Evolutionary conservation across 768 basidiomycete genomes (phyloP), one percentile per base, ranked within the genome.

Genomic region (Boletus eberwhitei): DNA sequence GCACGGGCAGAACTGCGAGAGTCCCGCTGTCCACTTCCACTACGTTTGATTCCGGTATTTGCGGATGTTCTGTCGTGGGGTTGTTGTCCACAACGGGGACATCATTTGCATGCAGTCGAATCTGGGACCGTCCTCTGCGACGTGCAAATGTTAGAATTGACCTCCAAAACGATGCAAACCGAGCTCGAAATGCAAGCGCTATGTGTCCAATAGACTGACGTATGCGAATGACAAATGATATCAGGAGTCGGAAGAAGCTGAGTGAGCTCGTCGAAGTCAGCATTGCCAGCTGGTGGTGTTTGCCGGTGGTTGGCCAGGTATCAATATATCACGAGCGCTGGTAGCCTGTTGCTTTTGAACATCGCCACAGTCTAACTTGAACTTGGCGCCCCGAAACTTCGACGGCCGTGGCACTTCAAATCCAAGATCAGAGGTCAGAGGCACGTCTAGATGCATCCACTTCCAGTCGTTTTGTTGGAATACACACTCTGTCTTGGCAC

Each of bases 181-280:
- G 34, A 16, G 35, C 24, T 26, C 35, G 41, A 48, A 64, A 17
- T 11, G 22, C 29, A 29, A 41, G 24, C 8, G 41, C 19, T 42
- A 64, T 38, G n/a, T 36, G 36, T 19, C 34, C 42, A 6, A 49
- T 2, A 3, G 47, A 47, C 24, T n/a, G 42, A 19, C 21, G 48
- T 7, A 64, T 8, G 44, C 41, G 48, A 50, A 22, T 5, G 35
- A 53, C 37, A 5, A 62, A 53, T 5, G 31, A 60, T 24, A 55
- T n/a, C 1, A 64, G 36, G 16, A 35, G 41, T 14, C 46, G 58
- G 11, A 52, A 29, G 6, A 43, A 32, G 32, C 22, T n/a, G n/a
- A n/a, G 38, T 13, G 35, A 48, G 21, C 24, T 34, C 34, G 38
- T 44, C 14, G 29, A 16, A 2, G 11, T 32, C 24, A 40, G 29